These are phyloP conservation scores for Alternaria gaisen DNA, from an alignment of 2,329 filamentous ascomycete genomes.

Conservation along the genomic window DNA sequence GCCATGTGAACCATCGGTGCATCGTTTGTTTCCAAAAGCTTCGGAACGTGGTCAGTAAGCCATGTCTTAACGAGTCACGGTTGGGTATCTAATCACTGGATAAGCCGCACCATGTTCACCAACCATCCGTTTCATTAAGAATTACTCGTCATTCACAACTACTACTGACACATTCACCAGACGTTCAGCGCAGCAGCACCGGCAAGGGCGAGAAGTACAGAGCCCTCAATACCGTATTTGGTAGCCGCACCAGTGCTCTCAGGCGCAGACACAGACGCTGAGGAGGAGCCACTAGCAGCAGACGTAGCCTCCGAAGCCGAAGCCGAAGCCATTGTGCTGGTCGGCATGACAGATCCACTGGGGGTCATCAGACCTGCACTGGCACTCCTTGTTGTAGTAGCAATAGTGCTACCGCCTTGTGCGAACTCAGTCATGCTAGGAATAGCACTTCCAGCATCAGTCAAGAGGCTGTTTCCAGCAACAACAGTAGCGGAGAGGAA, in stretches of 20 bases:
- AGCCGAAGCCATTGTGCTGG: constrained; percentile 8
- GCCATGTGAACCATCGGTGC: neutral
- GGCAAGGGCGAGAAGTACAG: constrained; percentile 30
- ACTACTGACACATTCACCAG: constrained; percentile 17
- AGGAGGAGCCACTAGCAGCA: constrained; percentile 12
- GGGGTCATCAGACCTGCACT: constrained; percentile 5
- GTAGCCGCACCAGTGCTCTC: constrained; percentile 34
- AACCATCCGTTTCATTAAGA: neutral
- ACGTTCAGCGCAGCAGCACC: constrained; percentile 33
- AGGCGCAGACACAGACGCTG: constrained; percentile 20
- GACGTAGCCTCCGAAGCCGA: constrained; percentile 11
- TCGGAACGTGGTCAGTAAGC: neutral
- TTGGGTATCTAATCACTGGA: neutral
- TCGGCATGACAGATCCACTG: neutral
- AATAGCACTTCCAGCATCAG: constrained; percentile 13
- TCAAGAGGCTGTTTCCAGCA: constrained; percentile 33
- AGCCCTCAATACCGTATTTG: constrained; percentile 29
- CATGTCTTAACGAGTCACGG: neutral
- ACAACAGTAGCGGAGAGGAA: constrained; percentile 37
- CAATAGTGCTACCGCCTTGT: constrained; percentile 13
- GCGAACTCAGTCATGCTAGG: constrained; percentile 11
- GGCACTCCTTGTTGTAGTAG: constrained; percentile 11
- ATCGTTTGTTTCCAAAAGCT: neutral
- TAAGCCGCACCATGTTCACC: neutral
- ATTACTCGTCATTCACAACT: neutral